These are phyloP conservation scores for Wickerhamomyces queroliae DNA, from an alignment of 805 yeast genomes.

Conservation along the genomic window DNA sequence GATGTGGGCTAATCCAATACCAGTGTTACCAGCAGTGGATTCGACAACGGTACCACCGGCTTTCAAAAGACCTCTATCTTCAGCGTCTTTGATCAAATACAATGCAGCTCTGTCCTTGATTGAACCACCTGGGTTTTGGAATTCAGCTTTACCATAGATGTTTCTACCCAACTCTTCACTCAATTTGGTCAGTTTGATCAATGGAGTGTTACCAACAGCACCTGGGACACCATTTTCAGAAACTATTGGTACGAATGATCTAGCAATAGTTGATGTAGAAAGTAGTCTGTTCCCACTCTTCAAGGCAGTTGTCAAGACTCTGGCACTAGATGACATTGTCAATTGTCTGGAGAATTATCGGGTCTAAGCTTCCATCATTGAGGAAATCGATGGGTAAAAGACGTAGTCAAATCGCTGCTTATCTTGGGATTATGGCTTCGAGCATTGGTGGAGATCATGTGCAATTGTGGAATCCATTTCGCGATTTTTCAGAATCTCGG, in stretches of 20 bases:
- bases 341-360: too few relatives aligned
- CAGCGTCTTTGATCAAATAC: slow-evolving; percentile 74
- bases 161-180: slow-evolving; percentile 60
- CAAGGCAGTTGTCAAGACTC: background rate
- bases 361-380: too few relatives aligned
- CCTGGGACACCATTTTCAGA: slow-evolving; percentile 66
- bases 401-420: too few relatives aligned
- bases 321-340: background rate
- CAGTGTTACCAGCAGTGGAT: slow-evolving; percentile 96
- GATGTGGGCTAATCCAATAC: slow-evolving; percentile 80
- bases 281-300: background rate
- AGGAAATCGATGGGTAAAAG: too few relatives aligned
- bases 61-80: slow-evolving; percentile 50
- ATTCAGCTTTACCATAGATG: slow-evolving; percentile 86
- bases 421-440: too few relatives aligned
- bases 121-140: slow-evolving; percentile 91
- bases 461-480: background rate
- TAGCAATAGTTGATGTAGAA: background rate
- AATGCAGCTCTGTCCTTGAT: slow-evolving; percentile 90
- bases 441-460: background rate
- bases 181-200: slow-evolving; percentile 53
- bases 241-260: slow-evolving; percentile 42
- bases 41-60: slow-evolving; percentile 88
- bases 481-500: background rate
- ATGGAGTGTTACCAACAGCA: slow-evolving; percentile 93